A percentile compares a stretch with the other conserved stretches of the same genome.
Conservation (phyloP, 2,329 filamentous ascomycete genomes). For the Cladosporium halotolerans region DNA sequence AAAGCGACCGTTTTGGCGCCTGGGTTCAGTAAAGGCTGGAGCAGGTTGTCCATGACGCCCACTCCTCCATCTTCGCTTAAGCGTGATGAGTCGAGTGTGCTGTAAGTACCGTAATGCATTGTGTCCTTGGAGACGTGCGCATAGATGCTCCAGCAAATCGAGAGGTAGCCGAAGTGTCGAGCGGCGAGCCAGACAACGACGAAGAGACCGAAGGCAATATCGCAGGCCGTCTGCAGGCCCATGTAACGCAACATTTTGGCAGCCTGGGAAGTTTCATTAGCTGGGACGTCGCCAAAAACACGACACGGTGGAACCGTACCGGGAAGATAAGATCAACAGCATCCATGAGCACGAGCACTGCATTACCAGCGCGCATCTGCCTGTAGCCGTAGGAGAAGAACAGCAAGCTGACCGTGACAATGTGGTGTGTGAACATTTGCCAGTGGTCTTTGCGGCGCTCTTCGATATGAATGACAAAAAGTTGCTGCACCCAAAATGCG, state of each 20-base stretch:
- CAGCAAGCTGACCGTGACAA: slow-evolving; percentile 79
- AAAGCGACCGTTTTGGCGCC: slow-evolving; percentile 69
- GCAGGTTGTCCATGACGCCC: slow-evolving; percentile 50
- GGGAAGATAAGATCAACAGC: slow-evolving; percentile 83
- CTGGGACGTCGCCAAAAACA: not conserved
- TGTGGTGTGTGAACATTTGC: slow-evolving; percentile 94
- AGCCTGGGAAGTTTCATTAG: slow-evolving; percentile 1
- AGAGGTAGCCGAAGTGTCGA: slow-evolving; percentile 73
- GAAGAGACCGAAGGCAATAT: slow-evolving; percentile 77
- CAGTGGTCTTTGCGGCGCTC: slow-evolving; percentile 88
- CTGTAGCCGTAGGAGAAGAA: slow-evolving; percentile 79
- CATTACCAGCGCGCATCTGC: slow-evolving; percentile 77
- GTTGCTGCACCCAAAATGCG: slow-evolving; percentile 90
- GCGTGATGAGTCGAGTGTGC: slow-evolving; percentile 47
- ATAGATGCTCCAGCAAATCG: slow-evolving; percentile 78
- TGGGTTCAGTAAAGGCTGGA: slow-evolving; percentile 67
- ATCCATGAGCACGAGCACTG: slow-evolving; percentile 90
- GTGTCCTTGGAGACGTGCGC: slow-evolving; percentile 52
- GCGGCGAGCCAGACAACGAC: slow-evolving; percentile 77
- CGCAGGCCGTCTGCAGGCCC: slow-evolving; percentile 68
- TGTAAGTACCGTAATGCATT: slow-evolving; percentile 67
- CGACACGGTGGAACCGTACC: slow-evolving; percentile 45
- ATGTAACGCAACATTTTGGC: slow-evolving; percentile 94
- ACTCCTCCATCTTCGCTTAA: slow-evolving; percentile 46
- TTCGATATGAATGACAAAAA: slow-evolving; percentile 90